phyloP scores from a whole-genome alignment of 2,329 filamentous ascomycete species.

The Cercospora beticola region DNA sequence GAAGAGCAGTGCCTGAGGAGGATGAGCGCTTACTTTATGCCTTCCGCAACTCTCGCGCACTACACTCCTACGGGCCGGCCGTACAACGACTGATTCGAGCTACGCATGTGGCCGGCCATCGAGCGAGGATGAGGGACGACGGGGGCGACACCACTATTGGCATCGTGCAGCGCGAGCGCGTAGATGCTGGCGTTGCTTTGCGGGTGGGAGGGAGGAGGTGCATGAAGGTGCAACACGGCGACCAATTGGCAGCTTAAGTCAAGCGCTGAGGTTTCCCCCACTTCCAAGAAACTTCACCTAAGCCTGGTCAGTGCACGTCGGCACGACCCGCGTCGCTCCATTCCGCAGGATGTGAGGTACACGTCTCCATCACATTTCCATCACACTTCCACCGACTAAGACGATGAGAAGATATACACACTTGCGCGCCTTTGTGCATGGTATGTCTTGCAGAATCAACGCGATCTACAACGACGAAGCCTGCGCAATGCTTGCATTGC shows the following conservation, averaged over 20 bases:
- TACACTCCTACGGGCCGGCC: slow-evolving; percentile 4
- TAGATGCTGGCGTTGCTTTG: slow-evolving; percentile 22
- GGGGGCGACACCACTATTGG: slow-evolving; percentile 27
- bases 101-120: slow-evolving; percentile 12
- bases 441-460: slow-evolving; percentile 13
- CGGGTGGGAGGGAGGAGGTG: slow-evolving; percentile 15
- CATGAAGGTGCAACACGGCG: slow-evolving; percentile 6
- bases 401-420: neutral
- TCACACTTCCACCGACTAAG: slow-evolving; percentile 13
- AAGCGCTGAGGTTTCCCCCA: slow-evolving; percentile 6
- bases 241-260: slow-evolving; percentile 11
- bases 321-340: neutral
- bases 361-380: slow-evolving; percentile 3
- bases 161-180: slow-evolving; percentile 32
- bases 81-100: slow-evolving; percentile 13
- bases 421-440: neutral
- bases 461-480: neutral
- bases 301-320: neutral
- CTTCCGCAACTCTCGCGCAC: neutral
- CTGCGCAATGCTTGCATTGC: slow-evolving; percentile 8
- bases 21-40: slow-evolving; percentile 22
- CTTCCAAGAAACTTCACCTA: slow-evolving; percentile 11
- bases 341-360: neutral
- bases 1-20: slow-evolving; percentile 26
- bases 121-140: neutral